Evolutionary conservation across 2,329 filamentous ascomycete genomes (phyloP).

Genomic region (Tolypocladium nubicola): DNA sequence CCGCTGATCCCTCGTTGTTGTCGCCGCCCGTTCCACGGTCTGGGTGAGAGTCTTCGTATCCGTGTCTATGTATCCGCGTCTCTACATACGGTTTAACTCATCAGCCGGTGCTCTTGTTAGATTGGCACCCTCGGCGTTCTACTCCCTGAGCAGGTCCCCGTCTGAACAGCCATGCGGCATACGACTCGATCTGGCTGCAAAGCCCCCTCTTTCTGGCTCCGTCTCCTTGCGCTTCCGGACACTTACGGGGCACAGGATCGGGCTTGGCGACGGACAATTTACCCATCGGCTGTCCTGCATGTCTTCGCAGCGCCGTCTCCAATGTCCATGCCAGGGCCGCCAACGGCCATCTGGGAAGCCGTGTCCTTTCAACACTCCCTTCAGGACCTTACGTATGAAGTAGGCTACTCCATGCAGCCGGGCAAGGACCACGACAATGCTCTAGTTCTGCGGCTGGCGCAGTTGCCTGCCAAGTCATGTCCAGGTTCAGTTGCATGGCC

Average conservation of each 20-base stretch:
- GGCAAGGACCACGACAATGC: not conserved
- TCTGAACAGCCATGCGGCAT: not conserved
- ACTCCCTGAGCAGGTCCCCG: not conserved
- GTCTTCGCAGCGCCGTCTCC: not conserved
- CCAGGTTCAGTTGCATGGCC: not conserved
- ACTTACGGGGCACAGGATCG: not conserved
- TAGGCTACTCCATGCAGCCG: not conserved
- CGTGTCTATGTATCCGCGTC: not conserved
- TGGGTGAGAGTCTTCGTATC: too few species aligned
- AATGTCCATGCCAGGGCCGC: not conserved
- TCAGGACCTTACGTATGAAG: not conserved
- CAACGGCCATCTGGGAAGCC: not conserved
- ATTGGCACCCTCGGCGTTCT: not conserved
- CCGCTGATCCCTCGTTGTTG: not conserved
- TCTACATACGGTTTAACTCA: not conserved
- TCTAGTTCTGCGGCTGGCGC: not conserved
- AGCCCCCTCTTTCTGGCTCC: not conserved
- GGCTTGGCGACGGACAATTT: not conserved
- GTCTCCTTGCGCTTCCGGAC: not conserved
- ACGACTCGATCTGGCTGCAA: not conserved
- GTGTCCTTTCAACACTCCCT: not conserved
- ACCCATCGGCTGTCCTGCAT: not conserved
- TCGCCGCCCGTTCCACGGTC: not conserved
- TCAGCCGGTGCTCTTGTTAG: not conserved
- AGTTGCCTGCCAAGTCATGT: not conserved